Evolutionary conservation across 2,329 filamentous ascomycete species (phyloP).

Genomic region (Incumbomyces lentus): DNA sequence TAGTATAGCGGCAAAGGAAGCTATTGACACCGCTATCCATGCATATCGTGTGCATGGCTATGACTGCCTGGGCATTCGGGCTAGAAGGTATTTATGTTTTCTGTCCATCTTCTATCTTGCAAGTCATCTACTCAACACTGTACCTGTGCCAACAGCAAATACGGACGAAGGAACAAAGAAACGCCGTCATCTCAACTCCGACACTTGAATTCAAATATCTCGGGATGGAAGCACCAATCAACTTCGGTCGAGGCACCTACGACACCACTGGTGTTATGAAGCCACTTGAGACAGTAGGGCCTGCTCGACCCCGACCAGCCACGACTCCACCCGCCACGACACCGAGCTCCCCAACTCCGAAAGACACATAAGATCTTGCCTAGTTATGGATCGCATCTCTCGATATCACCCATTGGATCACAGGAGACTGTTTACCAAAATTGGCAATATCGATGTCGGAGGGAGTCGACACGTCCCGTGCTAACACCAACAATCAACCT

Average conservation of each 20-base stretch:
- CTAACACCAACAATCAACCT: too few relatives aligned
- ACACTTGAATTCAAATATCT: background rate
- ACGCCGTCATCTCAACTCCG: too few relatives aligned
- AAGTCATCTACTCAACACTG: background rate
- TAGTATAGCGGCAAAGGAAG: constrained; percentile 7
- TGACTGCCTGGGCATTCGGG: background rate
- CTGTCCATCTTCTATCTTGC: background rate
- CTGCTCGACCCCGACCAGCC: constrained; percentile 13
- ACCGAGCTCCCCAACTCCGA: background rate
- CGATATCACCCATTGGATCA: too few relatives aligned
- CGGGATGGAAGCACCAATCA: constrained; percentile 13
- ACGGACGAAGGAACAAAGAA: background rate
- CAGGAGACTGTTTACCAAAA: too few relatives aligned
- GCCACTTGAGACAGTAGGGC: constrained; percentile 13
- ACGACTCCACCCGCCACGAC: constrained; percentile 3
- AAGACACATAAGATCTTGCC: background rate
- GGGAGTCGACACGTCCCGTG: too few relatives aligned
- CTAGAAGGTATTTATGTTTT: constrained; percentile 5
- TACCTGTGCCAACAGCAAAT: background rate
- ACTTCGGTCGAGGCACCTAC: constrained; percentile 20
- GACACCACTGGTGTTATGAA: constrained; percentile 20
- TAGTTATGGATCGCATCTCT: background rate
- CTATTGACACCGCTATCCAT: constrained; percentile 1
- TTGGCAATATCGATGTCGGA: too few relatives aligned
- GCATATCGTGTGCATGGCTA: background rate